Percentiles rank a stretch among this genome's conserved stretches.
These are phyloP conservation scores for Ustilago sp. DNA, from an alignment of 1,284 basidiomycete species.

Conservation along the genomic window DNA sequence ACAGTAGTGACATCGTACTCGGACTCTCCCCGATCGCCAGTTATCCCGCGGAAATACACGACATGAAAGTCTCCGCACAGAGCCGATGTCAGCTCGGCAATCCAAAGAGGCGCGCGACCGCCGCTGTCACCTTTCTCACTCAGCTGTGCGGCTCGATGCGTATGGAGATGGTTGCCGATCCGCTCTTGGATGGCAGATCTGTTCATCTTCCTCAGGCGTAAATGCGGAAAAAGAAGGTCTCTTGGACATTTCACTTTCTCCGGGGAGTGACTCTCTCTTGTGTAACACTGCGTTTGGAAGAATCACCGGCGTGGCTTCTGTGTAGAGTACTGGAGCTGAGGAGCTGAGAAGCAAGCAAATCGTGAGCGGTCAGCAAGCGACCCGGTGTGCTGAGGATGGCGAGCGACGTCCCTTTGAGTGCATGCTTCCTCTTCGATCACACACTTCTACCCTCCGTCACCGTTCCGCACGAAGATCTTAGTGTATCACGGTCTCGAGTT, in stretches of 20 bases:
- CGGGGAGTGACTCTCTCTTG: conserved; percentile 3
- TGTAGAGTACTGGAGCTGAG: neutral
- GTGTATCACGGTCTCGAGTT: neutral
- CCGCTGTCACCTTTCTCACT: neutral
- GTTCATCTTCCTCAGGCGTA: neutral
- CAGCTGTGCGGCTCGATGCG: neutral
- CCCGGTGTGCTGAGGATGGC: neutral
- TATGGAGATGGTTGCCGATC: neutral
- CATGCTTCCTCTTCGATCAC: neutral
- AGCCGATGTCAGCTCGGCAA: conserved; percentile 4
- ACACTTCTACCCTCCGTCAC: neutral
- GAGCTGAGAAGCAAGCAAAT: neutral
- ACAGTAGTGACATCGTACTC: too few relatives aligned
- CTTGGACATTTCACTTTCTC: neutral
- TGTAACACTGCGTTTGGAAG: conserved; percentile 1
- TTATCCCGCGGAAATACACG: neutral
- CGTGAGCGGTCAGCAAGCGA: neutral
- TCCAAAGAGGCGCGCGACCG: neutral
- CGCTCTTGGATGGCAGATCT: neutral
- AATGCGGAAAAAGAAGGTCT: conserved; percentile 4
- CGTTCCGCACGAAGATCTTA: too few relatives aligned
- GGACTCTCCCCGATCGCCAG: too few relatives aligned
- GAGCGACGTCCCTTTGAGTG: neutral
- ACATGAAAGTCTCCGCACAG: neutral
- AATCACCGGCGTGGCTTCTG: neutral